These are phyloP conservation scores for Trichopus zeylanicus DNA, from an alignment of 116 monocot species.

Conservation along the genomic window DNA sequence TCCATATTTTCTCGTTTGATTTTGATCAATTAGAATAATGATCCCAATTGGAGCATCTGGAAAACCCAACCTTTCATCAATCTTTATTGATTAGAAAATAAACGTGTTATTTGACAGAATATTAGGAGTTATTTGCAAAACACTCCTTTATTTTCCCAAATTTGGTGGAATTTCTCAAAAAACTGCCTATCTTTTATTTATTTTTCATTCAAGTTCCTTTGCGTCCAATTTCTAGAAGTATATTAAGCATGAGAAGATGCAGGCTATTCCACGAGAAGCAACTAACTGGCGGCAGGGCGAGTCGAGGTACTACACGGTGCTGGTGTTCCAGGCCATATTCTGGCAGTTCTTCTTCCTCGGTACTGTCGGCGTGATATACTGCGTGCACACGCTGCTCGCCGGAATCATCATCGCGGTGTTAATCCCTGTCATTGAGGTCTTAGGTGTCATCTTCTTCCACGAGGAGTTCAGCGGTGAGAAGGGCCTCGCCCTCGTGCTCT, in stretches of 20 bases:
- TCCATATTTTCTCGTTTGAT: too few species aligned
- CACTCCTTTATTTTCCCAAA: too few species aligned
- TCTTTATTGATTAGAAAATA: too few species aligned
- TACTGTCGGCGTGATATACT: slow-evolving; percentile 37
- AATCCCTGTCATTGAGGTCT: slow-evolving; percentile 28
- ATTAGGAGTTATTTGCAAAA: too few species aligned
- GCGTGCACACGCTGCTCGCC: slow-evolving; percentile 30
- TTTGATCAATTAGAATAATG: too few species aligned
- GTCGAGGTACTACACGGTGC: slow-evolving; percentile 26
- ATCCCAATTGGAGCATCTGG: too few species aligned
- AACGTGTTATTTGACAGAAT: too few species aligned
- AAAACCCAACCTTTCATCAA: too few species aligned
- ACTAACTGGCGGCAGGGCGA: slow-evolving; percentile 30
- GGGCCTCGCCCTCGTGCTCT: slow-evolving; percentile 30
- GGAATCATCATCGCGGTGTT: slow-evolving; percentile 29
- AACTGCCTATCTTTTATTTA: neutral
- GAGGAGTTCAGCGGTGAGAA: slow-evolving; percentile 45
- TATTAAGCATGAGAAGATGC: neutral
- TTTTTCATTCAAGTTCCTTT: too few species aligned
- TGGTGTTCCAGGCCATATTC: slow-evolving; percentile 22
- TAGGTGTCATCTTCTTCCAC: slow-evolving; percentile 27
- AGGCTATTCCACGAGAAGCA: slow-evolving; percentile 40
- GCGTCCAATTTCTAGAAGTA: too few species aligned
- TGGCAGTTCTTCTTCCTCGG: slow-evolving; percentile 59
- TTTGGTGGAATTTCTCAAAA: too few species aligned